Evolutionary conservation across 2,329 filamentous ascomycete species (phyloP).

Genomic region (Fragosphaeria purpurea): DNA sequence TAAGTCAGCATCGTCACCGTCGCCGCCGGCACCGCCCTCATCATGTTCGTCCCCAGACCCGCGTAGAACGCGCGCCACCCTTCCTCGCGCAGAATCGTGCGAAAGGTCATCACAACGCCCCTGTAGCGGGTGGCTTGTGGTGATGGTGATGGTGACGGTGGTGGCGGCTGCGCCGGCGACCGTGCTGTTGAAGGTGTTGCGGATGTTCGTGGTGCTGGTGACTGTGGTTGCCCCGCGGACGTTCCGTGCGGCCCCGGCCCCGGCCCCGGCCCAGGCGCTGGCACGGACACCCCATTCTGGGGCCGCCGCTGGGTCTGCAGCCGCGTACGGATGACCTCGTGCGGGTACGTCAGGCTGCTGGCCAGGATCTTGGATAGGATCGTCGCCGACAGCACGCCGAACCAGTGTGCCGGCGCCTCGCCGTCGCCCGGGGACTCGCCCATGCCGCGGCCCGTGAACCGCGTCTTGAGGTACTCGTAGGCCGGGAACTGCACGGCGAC

Average conservation of each 20-base stretch:
- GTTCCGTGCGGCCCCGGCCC: no score
- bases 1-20: slow-evolving; percentile 98
- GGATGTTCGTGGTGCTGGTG: no score
- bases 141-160: no score
- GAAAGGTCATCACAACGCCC: slow-evolving; percentile 72
- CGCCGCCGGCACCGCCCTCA: slow-evolving; percentile 86
- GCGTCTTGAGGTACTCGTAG: slow-evolving; percentile 86
- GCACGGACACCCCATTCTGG: not conserved
- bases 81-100: slow-evolving; percentile 79
- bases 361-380: slow-evolving; percentile 91
- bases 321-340: slow-evolving; percentile 89
- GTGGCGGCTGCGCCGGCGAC: no score
- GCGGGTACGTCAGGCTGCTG: slow-evolving; percentile 90
- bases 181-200: no score
- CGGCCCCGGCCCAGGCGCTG: not conserved
- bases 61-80: slow-evolving; percentile 96
- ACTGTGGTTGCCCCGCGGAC: no score
- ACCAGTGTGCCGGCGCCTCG: slow-evolving; percentile 59
- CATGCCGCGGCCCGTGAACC: slow-evolving; percentile 83
- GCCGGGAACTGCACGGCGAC: slow-evolving; percentile 96
- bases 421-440: slow-evolving; percentile 52
- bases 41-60: slow-evolving; percentile 95
- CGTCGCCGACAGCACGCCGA: slow-evolving; percentile 77
- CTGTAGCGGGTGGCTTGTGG: slow-evolving; percentile 48
- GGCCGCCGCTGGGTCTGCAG: slow-evolving; percentile 86